Evolutionary conservation across 2,329 filamentous ascomycete species (phyloP), one percentile per base, ranked within the genome.

Genomic region (Westerdykella sp.): DNA sequence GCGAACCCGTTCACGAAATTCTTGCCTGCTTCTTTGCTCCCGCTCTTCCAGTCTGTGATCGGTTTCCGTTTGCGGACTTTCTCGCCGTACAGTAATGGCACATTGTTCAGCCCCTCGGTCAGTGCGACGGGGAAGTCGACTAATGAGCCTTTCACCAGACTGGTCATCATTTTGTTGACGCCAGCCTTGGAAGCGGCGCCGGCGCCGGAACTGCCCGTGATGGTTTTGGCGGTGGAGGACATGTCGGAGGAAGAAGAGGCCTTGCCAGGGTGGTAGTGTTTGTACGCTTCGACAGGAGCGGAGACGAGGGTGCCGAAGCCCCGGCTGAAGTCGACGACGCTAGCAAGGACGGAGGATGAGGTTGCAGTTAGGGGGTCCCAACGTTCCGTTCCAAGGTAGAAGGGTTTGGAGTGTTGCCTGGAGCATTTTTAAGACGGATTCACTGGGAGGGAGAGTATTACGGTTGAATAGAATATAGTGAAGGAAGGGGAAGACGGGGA

Each of bases 131-230:
- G 37, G n/a, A 39, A 39, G 37, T 39, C 37, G 37, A 39, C 37
- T 23, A 39, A 16, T 28, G 37, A 39, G 37, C 37, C 37, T 39
- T 39, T 39, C 13, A 39, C 37, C 23, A 39, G 14, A 28, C 37
- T 39, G 37, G 37, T 39, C 37, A 39, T 39, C 37, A 39, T 39
- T 28, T 39, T 39, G 37, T 39, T 39, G 37, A 28, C 37, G 37
- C 37, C 37, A 28, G 37, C 22, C 37, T n/a, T 23, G 5, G 37
- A 39, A 39, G 37, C 37, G 37, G 37, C 37, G 37, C 16, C 13
- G 22, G 37, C 37, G 37, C 37, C 37, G 22, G 37, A 39, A 25
- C 22, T 28, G 21, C 3, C 16, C 12, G 37, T 39, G 16, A 22
- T 39, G 37, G 37, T 22, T 39, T 39, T 28, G 16, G 37, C 22